Evolutionary conservation across 1,284 basidiomycete species (phyloP), one percentile per base, ranked within the genome.

Genomic region (Papiliotrema laurentii): DNA sequence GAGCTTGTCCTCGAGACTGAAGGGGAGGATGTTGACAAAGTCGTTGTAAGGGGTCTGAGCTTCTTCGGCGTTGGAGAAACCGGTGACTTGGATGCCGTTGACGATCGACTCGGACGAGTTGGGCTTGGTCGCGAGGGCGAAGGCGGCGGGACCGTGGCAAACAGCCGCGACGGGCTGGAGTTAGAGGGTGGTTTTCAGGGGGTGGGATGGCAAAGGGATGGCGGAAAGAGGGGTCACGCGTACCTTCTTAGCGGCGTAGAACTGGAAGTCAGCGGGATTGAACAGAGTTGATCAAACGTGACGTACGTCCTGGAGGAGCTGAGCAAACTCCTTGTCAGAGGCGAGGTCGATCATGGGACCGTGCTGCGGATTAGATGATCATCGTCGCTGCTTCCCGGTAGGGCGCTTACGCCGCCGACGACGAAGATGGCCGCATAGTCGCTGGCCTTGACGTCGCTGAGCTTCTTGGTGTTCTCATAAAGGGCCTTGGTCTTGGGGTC

Each of bases 381-480:
- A 5, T 9, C n/a, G n/a, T n/a, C n/a, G n/a, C n/a, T n/a, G n/a
- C n/a, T n/a, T n/a, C n/a, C n/a, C n/a, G n/a, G n/a, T n/a, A n/a
- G 47, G 40, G 33, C 33, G 45, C 72, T 64, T 53, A 75, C 74
- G n/a, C 76, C 87, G 38, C 87, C 87, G 45, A 85, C 78, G 66
- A 87, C 87, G 72, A 87, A 89, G 53, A 90, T 75, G 13, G 82
- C 87, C 48, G 79, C 82, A 62, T 86, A 90, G 55, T 85, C 81
- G 13, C 74, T 66, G 3, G 69, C 71, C 44, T 80, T 77, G 58
- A 89, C 78, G 1, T 83, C 79, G 1, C 77, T 73, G 43, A 89
- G 75, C 68, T 78, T 80, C 70, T 83, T 81, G 5, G 85, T 81
- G 43, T 75, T 67, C 43, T 66, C 76, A 21, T 78, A 78, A 39